These are phyloP conservation scores for Nannochloris sp. DNA, from an alignment of 139 green algal genomes.

Conservation along the genomic window DNA sequence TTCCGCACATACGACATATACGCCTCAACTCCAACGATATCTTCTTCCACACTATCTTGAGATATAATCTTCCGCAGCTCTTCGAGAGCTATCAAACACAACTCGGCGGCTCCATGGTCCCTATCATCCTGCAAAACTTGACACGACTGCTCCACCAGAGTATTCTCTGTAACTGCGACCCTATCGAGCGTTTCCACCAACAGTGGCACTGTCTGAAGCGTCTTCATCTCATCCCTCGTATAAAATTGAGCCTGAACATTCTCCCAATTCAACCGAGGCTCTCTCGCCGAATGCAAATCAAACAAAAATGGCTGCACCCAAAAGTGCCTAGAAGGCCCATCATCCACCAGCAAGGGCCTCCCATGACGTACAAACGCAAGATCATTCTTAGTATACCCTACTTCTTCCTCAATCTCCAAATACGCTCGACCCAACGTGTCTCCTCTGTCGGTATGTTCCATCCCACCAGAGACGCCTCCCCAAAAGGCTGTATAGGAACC, in stretches of 20 bases:
- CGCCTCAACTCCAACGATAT: neutral
- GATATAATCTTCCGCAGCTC: neutral
- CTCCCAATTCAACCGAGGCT: constrained; percentile 2
- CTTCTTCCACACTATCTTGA: neutral
- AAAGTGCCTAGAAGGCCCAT: neutral
- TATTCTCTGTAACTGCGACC: neutral
- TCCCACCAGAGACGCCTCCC: neutral
- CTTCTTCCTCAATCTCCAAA: neutral
- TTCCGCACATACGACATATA: neutral
- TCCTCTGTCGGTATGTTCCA: neutral
- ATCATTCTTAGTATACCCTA: neutral
- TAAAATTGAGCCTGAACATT: neutral
- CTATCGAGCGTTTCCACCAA: neutral
- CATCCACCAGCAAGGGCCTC: neutral
- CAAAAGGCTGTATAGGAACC: neutral
- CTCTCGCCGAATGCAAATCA: neutral
- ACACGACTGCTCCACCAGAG: neutral
- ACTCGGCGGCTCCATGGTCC: neutral
- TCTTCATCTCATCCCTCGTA: neutral
- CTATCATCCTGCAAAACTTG: neutral
- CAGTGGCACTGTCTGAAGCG: neutral
- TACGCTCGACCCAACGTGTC: neutral
- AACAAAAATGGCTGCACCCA: neutral
- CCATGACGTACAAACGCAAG: neutral
- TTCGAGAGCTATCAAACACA: neutral